A percentile compares a stretch with the other conserved stretches of the same genome.
These are phyloP conservation scores for Glycine soja DNA, from an alignment of 306 rosid genomes.

Conservation along the genomic window DNA sequence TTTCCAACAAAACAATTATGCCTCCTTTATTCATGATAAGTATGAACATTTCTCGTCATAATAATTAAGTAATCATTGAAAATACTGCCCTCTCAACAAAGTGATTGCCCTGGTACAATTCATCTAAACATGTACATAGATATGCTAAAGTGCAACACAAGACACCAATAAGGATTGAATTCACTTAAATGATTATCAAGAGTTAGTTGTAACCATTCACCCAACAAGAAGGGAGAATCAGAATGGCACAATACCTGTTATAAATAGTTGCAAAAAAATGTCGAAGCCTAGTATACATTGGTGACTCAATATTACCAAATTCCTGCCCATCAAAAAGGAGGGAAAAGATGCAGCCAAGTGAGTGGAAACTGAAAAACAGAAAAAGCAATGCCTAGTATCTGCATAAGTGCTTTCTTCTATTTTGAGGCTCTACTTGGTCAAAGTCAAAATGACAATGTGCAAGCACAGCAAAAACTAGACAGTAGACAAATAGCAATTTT, in stretches of 20 bases:
- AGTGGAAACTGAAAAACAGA: conserved; percentile 32
- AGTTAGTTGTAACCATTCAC: neutral
- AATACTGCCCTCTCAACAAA: conserved; percentile 17
- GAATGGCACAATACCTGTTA: conserved; percentile 61
- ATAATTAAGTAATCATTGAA: conserved; percentile 6
- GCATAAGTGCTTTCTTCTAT: conserved; percentile 12
- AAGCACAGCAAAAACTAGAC: neutral
- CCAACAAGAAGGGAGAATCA: conserved; percentile 28
- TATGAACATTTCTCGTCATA: conserved; percentile 15
- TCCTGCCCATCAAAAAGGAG: conserved; percentile 66
- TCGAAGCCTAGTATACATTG: conserved; percentile 80
- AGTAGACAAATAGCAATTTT: conserved; percentile 1
- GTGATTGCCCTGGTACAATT: neutral
- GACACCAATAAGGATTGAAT: conserved; percentile 3
- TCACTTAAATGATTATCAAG: conserved; percentile 7
- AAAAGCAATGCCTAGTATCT: conserved; percentile 23
- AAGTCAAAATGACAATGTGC: conserved; percentile 27
- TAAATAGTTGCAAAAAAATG: conserved; percentile 77
- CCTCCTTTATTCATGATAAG: conserved; percentile 22
- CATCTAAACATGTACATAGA: conserved; percentile 19
- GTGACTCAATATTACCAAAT: conserved; percentile 88
- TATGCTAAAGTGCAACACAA: conserved; percentile 1
- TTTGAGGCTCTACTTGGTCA: neutral
- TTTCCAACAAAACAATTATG: neutral
- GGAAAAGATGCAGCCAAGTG: conserved; percentile 9